A percentile compares a stretch with the other conserved stretches of the same genome.
These are phyloP conservation scores for Pestalotiopsis sp. DNA, from an alignment of 2,329 filamentous ascomycete genomes.

Conservation along the genomic window DNA sequence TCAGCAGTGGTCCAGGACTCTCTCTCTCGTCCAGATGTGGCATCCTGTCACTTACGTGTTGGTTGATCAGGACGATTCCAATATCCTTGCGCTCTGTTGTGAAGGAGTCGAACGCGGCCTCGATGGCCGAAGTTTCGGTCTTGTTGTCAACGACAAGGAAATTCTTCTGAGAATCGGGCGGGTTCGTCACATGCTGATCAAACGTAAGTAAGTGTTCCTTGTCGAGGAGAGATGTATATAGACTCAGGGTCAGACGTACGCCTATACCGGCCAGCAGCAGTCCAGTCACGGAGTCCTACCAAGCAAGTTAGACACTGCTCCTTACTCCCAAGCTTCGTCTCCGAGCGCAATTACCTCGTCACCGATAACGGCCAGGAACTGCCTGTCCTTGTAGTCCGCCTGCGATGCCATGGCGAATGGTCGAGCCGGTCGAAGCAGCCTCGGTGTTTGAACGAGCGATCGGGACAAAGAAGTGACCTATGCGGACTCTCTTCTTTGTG, in stretches of 20 bases:
- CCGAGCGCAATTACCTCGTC: slow-evolving; percentile 69
- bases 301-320: slow-evolving; percentile 11
- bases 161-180: slow-evolving; percentile 91
- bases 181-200: slow-evolving; percentile 80
- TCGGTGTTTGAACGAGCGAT: not conserved
- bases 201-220: not conserved
- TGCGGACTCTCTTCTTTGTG: slow-evolving; percentile 8
- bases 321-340: not conserved
- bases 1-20: slow-evolving; percentile 18
- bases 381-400: slow-evolving; percentile 75
- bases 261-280: slow-evolving; percentile 93
- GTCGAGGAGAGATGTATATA: not conserved
- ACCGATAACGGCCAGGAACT: slow-evolving; percentile 96
- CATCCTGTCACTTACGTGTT: slow-evolving; percentile 67
- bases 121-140: slow-evolving; percentile 85
- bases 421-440: not conserved
- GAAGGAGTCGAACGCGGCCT: slow-evolving; percentile 86
- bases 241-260: slow-evolving; percentile 46
- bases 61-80: slow-evolving; percentile 94
- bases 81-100: slow-evolving; percentile 93
- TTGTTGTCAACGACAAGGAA: slow-evolving; percentile 95
- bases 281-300: slow-evolving; percentile 91
- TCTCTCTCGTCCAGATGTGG: not conserved
- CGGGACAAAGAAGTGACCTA: not conserved
- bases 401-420: slow-evolving; percentile 46